Percentiles rank a stretch among this genome's conserved stretches.
phyloP scores from a whole-genome alignment of 177 flowering plant genomes.

The Vitis hybrid region DNA sequence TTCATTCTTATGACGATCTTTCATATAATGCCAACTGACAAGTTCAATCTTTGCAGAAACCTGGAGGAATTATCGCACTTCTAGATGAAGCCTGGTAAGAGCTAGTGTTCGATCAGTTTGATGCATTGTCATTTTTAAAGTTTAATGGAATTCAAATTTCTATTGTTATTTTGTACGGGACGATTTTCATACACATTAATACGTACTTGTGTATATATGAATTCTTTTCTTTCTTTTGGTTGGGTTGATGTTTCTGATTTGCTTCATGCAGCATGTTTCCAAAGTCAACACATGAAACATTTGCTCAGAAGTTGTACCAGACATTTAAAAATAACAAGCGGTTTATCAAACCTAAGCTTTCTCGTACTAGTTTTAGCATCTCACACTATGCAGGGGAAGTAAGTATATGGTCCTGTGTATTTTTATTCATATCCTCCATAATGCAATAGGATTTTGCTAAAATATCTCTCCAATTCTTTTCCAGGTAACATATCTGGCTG shows the following conservation, averaged over 20 bases:
- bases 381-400: constrained; percentile 88
- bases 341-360: constrained; percentile 78
- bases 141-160: not conserved
- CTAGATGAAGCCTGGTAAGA: constrained; percentile 98
- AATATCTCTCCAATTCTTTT: constrained; percentile 7
- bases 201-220: not conserved
- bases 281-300: constrained; percentile 85
- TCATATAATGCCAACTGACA: not conserved
- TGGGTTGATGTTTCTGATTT: constrained; percentile 13
- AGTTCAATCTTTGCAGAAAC: constrained; percentile 65
- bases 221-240: not conserved
- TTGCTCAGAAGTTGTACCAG: constrained; percentile 83
- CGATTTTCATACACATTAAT: too few species aligned
- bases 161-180: not conserved
- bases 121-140: not conserved
- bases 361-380: constrained; percentile 70
- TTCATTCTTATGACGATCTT: not conserved
- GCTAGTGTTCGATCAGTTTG: constrained; percentile 3
- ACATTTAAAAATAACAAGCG: constrained; percentile 72
- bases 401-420: constrained; percentile 4
- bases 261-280: constrained; percentile 74
- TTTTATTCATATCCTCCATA: not conserved
- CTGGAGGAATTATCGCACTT: constrained; percentile 94
- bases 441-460: not conserved
- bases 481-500: constrained; percentile 79